Conservation (phyloP, 164 flowering plant genomes). For the Protea cynaroides region DNA sequence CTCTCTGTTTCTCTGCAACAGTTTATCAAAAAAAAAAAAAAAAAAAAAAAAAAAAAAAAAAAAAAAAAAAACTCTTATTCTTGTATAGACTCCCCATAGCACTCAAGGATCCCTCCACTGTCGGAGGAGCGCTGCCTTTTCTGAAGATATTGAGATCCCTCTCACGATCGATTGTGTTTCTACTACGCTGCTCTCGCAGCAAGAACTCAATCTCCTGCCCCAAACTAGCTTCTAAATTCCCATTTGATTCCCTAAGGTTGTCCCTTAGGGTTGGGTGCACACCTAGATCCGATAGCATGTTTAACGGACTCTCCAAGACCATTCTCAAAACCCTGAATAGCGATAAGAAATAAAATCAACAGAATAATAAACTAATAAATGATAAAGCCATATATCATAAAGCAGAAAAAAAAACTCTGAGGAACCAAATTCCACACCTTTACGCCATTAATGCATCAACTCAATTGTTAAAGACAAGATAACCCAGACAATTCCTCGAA, state of each 20-base stretch:
- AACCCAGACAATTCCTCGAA: background rate
- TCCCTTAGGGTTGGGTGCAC: constrained; percentile 15
- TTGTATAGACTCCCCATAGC: constrained; percentile 52
- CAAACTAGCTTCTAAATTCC: constrained; percentile 40
- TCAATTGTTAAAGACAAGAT: background rate
- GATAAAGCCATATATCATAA: background rate
- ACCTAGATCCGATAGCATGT: constrained; percentile 30
- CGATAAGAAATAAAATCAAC: constrained; percentile 1
- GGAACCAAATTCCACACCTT: constrained; percentile 12
- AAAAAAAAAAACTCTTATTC: too few species aligned
- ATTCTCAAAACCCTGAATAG: constrained; percentile 34
- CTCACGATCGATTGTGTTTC: constrained; percentile 25
- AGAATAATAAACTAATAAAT: background rate
- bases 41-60: too few species aligned
- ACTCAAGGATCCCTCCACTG: constrained; percentile 70
- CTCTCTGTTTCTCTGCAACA: too few species aligned
- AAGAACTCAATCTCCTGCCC: constrained; percentile 49
- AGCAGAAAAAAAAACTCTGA: background rate
- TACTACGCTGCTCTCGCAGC: constrained; percentile 34
- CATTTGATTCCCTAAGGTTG: constrained; percentile 23
- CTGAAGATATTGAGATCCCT: constrained; percentile 52
- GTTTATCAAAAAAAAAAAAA: too few species aligned
- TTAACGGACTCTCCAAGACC: constrained; percentile 34
- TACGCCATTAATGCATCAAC: constrained; percentile 10
- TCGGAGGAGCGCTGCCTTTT: constrained; percentile 95